Percentiles rank a stretch among this genome's conserved stretches.
Evolutionary conservation across 345 rosid species (phyloP).

Genomic region (Dipteronia sinensis): DNA sequence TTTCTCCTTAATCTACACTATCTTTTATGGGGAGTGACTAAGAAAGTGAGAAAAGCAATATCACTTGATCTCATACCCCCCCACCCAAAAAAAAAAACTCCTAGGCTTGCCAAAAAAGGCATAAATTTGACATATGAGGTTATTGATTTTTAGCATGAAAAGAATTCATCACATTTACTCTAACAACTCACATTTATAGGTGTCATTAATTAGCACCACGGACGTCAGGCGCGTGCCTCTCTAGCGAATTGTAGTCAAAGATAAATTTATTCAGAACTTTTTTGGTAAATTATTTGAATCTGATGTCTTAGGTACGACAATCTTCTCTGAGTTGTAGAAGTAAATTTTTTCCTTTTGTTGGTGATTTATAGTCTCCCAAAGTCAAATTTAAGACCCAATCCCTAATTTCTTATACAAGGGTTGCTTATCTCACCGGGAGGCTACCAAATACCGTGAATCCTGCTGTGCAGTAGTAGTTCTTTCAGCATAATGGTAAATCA

Average conservation of each 20-base stretch:
- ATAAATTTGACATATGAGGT: conserved; percentile 3
- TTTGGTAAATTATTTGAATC: not conserved
- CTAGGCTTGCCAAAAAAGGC: not conserved
- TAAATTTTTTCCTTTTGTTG: not conserved
- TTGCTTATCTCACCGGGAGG: not conserved
- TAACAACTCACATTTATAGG: conserved; percentile 7
- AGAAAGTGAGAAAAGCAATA: not conserved
- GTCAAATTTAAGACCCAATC: not conserved
- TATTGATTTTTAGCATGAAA: not conserved
- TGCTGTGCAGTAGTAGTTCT: not conserved
- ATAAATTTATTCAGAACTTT: not conserved
- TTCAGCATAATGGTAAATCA: conserved; percentile 15
- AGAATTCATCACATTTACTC: not conserved
- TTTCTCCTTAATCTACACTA: not conserved
- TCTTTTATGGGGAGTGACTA: not conserved
- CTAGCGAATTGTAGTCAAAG: not conserved
- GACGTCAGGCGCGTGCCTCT: not conserved
- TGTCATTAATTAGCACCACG: not conserved
- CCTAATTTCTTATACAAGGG: conserved; percentile 2
- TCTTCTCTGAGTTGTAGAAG: not conserved
- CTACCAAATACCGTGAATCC: not conserved
- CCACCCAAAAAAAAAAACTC: conserved; percentile 8
- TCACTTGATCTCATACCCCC: conserved; percentile 5
- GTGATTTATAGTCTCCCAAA: conserved; percentile 1
- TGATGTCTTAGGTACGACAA: not conserved